A percentile compares a stretch with the other conserved stretches of the same genome.
Evolutionary conservation across 1,284 basidiomycete genomes (phyloP).

Genomic region (Ceratobasidium sp.): DNA sequence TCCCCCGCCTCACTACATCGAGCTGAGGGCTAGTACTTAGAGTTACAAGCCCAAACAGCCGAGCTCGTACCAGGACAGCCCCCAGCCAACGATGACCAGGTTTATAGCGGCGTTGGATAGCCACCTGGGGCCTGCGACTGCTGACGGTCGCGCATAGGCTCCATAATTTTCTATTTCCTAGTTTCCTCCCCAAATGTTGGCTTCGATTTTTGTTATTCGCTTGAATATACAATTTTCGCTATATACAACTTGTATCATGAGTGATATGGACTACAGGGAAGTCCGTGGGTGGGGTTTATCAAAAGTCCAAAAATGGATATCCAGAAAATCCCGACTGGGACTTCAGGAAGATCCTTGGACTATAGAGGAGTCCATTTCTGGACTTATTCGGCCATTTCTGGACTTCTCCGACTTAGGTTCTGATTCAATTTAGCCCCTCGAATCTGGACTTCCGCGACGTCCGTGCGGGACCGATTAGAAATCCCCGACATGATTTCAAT

Average conservation of each 20-base stretch:
- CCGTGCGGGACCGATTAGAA: not conserved
- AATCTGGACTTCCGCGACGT: not conserved
- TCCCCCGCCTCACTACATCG: too few species aligned
- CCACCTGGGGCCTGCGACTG: too few species aligned
- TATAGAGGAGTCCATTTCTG: not conserved
- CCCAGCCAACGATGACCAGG: too few species aligned
- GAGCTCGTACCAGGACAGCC: too few species aligned
- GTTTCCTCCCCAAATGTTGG: too few species aligned
- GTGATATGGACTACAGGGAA: not conserved
- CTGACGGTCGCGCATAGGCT: too few species aligned
- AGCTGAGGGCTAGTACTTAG: too few species aligned
- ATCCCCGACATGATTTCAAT: not conserved
- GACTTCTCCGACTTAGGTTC: not conserved
- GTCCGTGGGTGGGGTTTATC: not conserved
- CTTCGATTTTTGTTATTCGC: not conserved
- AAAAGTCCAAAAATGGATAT: not conserved
- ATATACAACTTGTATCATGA: not conserved
- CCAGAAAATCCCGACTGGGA: not conserved
- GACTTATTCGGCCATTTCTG: not conserved
- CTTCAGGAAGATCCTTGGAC: not conserved
- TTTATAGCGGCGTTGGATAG: too few species aligned
- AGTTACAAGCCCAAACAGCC: too few species aligned
- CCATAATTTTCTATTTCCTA: too few species aligned
- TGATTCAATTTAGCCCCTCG: not conserved
- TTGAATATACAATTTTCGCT: constrained; percentile 4